Percentiles rank a stretch among this genome's conserved stretches.
phyloP scores from a whole-genome alignment of 1,284 basidiomycete species.

The Microbotryum scabiosae region DNA sequence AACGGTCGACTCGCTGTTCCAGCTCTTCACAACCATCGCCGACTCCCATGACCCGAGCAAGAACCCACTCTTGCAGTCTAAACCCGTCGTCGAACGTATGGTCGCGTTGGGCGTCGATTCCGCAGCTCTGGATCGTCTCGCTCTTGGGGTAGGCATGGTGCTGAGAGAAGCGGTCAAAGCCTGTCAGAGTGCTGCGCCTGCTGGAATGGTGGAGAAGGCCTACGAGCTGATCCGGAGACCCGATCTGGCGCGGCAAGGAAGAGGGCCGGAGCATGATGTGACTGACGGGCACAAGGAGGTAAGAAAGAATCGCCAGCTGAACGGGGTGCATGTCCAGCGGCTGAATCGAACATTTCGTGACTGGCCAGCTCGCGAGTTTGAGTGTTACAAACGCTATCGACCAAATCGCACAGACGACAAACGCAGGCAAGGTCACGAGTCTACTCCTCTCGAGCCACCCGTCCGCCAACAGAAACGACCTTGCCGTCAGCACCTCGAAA shows the following conservation, averaged over 20 bases:
- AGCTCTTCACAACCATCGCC: conserved; percentile 10
- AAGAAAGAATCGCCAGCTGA: too few species aligned
- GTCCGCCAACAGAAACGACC: conserved; percentile 2
- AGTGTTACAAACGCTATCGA: neutral
- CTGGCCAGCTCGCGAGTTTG: neutral
- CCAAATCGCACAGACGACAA: conserved; percentile 5
- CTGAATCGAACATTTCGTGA: neutral
- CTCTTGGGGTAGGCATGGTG: conserved; percentile 67
- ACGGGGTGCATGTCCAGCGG: neutral
- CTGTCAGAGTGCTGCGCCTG: conserved; percentile 66
- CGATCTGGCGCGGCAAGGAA: conserved; percentile 51
- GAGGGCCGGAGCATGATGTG: conserved; percentile 14
- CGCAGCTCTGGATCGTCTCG: conserved; percentile 48
- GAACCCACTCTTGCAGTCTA: conserved; percentile 3
- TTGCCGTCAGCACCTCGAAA: conserved; percentile 44
- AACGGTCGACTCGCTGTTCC: neutral
- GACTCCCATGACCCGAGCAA: neutral
- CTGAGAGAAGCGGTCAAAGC: conserved; percentile 71
- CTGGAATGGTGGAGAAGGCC: conserved; percentile 59
- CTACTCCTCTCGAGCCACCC: neutral
- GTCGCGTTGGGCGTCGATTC: conserved; percentile 43
- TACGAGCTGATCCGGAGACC: conserved; percentile 69
- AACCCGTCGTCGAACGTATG: conserved; percentile 49
- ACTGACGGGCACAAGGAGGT: too few species aligned
- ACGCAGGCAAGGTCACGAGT: neutral